Percentiles rank a stretch among this genome's conserved stretches.
phyloP scores from a whole-genome alignment of 768 basidiomycete genomes.

The Hydnomerulius pinastri region DNA sequence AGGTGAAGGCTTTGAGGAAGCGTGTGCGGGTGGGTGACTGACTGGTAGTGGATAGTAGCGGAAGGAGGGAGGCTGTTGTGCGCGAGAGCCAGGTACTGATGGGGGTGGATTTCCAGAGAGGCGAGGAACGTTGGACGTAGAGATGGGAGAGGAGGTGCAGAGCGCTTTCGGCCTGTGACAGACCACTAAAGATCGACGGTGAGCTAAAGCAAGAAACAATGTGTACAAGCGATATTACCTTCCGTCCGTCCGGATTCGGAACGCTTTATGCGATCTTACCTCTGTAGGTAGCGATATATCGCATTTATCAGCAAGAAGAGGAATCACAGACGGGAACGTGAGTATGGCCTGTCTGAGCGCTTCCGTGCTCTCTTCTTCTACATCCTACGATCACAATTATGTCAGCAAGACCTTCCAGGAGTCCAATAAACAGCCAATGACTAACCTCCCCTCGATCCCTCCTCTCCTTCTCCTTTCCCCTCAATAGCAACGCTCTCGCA shows the following conservation, averaged over 20 bases:
- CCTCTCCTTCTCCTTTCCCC: conserved; percentile 47
- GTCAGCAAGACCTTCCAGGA: neutral
- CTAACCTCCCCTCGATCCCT: conserved; percentile 39
- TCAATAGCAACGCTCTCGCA: conserved; percentile 63
- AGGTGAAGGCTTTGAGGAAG: too few relatives aligned
- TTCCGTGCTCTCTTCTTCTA: conserved; percentile 51
- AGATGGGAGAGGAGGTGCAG: conserved; percentile 83
- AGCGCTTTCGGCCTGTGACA: conserved; percentile 38
- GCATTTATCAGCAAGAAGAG: conserved; percentile 78
- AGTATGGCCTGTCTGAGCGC: conserved; percentile 72
- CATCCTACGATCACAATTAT: conserved; percentile 40
- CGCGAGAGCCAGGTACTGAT: conserved; percentile 55
- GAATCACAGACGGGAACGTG: too few relatives aligned
- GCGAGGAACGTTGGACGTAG: conserved; percentile 71
- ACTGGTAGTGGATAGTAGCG: conserved; percentile 32
- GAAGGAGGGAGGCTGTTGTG: conserved; percentile 45
- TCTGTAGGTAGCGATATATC: conserved; percentile 59
- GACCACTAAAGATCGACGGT: conserved; percentile 29
- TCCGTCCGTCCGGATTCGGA: too few relatives aligned
- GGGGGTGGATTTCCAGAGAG: too few relatives aligned
- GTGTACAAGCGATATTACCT: conserved; percentile 45
- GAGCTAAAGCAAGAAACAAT: neutral
- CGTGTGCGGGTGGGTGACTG: too few relatives aligned
- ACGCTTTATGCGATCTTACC: conserved; percentile 57
- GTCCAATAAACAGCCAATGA: neutral